These are phyloP conservation scores for Fonsecaea multimorphosa DNA, from an alignment of 2,329 filamentous ascomycete species.

Conservation along the genomic window DNA sequence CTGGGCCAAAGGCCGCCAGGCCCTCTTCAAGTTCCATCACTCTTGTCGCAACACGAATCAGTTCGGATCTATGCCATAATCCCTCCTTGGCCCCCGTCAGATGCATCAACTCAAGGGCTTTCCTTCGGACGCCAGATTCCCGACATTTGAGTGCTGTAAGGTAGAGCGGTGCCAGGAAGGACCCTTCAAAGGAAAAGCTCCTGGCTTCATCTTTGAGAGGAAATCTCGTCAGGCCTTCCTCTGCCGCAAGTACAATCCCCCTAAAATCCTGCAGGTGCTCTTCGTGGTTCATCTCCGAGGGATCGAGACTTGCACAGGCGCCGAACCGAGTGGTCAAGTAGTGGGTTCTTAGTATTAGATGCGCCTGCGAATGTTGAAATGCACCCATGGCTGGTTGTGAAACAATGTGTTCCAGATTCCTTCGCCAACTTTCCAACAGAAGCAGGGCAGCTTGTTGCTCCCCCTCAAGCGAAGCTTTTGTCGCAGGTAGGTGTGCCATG, in stretches of 20 bases:
- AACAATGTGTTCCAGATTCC: neutral
- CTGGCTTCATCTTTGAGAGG: neutral
- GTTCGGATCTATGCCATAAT: constrained; percentile 12
- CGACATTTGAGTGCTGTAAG: constrained; percentile 13
- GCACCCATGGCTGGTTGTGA: neutral
- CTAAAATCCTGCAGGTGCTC: constrained; percentile 6
- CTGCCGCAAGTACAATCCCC: neutral
- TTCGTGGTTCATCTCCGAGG: neutral
- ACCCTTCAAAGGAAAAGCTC: constrained; percentile 7
- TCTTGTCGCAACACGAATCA: constrained; percentile 4
- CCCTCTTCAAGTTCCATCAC: constrained; percentile 17
- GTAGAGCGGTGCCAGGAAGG: constrained; percentile 6
- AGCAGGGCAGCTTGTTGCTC: constrained; percentile 7
- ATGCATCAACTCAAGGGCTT: constrained; percentile 14
- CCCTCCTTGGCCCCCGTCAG: constrained; percentile 12
- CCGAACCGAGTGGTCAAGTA: constrained; percentile 10
- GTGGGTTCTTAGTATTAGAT: neutral
- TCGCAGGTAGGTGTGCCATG: neutral
- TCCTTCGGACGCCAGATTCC: constrained; percentile 3
- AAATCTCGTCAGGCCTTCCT: neutral
- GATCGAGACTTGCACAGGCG: constrained; percentile 11
- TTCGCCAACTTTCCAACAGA: constrained; percentile 4
- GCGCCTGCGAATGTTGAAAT: neutral
- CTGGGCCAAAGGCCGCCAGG: neutral
- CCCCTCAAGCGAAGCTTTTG: neutral